Conservation (phyloP, 2,329 filamentous ascomycete species). For the Bipolaris bicolor region DNA sequence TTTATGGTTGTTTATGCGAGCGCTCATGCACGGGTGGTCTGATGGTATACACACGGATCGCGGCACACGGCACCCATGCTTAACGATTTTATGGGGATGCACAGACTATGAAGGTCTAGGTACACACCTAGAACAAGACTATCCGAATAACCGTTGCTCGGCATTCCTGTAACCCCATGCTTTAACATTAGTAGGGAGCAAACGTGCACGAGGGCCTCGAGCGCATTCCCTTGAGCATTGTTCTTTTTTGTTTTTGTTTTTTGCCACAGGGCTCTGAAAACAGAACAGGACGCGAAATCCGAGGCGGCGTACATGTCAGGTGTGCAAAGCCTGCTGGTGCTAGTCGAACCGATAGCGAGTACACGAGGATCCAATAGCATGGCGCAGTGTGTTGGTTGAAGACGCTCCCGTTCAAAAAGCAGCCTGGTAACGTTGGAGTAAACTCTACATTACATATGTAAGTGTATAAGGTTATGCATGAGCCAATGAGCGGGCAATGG, state of each 20-base stretch:
- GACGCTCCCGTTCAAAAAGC: slow-evolving; percentile 11
- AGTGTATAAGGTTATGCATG: slow-evolving; percentile 3
- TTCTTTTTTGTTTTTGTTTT: neutral
- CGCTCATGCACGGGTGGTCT: slow-evolving; percentile 16
- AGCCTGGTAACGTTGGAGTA: neutral
- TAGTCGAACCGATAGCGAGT: neutral
- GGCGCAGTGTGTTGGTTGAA: neutral
- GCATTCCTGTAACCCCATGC: neutral
- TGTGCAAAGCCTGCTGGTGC: neutral
- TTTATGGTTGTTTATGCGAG: slow-evolving; percentile 2
- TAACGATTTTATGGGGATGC: slow-evolving; percentile 1
- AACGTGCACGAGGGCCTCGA: neutral
- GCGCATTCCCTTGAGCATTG: neutral
- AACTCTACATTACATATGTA: neutral
- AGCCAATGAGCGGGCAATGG: slow-evolving; percentile 10
- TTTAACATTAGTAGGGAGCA: neutral
- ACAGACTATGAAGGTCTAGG: neutral
- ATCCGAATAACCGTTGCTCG: slow-evolving; percentile 7
- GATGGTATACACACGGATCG: slow-evolving; percentile 7
- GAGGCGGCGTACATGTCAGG: slow-evolving; percentile 1
- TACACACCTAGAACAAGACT: neutral
- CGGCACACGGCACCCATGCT: slow-evolving; percentile 7
- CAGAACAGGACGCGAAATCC: slow-evolving; percentile 5
- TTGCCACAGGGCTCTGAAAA: slow-evolving; percentile 12
- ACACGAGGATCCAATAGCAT: neutral